These are phyloP conservation scores for Amanita brunnescens DNA, from an alignment of 768 basidiomycete genomes.

Conservation along the genomic window DNA sequence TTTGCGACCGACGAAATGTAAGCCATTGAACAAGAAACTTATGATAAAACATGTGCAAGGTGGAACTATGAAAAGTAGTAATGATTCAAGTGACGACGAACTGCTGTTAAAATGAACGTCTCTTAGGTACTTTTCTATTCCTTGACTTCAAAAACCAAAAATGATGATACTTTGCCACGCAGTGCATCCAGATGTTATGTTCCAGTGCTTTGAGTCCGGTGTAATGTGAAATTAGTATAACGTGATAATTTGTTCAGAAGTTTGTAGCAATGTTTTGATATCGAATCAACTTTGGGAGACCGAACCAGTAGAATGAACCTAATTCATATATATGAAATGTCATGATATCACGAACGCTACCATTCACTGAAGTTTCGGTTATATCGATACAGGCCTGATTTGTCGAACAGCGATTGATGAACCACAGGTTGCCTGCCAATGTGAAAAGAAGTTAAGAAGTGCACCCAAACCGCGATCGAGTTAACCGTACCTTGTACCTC, in stretches of 20 bases:
- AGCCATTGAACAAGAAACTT: slow-evolving; percentile 8
- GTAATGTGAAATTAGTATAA: background rate
- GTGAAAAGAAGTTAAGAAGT: too few relatives aligned
- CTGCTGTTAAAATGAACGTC: slow-evolving; percentile 11
- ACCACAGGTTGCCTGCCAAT: too few relatives aligned
- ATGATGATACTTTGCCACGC: background rate
- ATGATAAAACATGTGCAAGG: background rate
- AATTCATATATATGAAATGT: background rate
- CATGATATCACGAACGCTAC: background rate
- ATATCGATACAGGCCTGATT: background rate
- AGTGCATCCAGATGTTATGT: background rate
- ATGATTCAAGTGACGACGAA: slow-evolving; percentile 18
- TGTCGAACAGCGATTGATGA: background rate
- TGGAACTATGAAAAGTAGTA: slow-evolving; percentile 7
- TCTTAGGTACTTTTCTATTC: background rate
- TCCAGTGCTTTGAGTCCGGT: background rate
- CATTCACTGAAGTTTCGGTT: background rate
- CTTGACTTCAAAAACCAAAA: background rate
- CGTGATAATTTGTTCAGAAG: background rate
- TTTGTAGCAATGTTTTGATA: background rate
- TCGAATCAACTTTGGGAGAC: background rate
- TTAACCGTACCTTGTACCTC: background rate
- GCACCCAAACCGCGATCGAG: background rate
- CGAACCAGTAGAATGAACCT: background rate
- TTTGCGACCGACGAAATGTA: slow-evolving; percentile 8